A percentile compares a stretch with the other conserved stretches of the same genome.
Evolutionary conservation across 2,329 filamentous ascomycete species (phyloP).

Genomic region (Alternaria sp.): DNA sequence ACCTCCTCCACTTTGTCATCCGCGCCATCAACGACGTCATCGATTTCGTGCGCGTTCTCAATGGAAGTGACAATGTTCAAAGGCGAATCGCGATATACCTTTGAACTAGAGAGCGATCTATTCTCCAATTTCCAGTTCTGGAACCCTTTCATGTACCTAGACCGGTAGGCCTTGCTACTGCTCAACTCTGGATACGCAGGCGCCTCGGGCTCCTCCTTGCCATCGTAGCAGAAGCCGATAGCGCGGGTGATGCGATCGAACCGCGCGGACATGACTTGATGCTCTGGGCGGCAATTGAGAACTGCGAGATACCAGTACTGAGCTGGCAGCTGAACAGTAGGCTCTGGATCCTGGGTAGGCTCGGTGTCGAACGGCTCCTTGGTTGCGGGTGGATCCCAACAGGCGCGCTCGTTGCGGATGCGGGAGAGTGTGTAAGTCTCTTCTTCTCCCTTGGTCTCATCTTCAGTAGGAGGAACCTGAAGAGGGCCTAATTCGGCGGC

Average conservation of each 20-base stretch:
- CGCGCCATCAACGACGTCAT: neutral
- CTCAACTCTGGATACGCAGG: constrained; percentile 29
- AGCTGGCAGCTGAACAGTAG: neutral
- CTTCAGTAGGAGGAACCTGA: constrained; percentile 5
- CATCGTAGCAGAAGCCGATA: constrained; percentile 7
- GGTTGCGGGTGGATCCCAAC: neutral
- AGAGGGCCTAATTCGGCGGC: constrained; percentile 17
- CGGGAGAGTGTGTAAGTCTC: neutral
- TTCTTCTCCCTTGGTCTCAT: neutral
- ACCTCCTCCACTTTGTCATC: neutral
- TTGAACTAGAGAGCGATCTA: neutral
- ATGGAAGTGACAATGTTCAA: constrained; percentile 4
- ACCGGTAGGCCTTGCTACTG: neutral
- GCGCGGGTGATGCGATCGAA: constrained; percentile 2
- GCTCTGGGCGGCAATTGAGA: neutral
- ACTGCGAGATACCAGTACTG: constrained; percentile 2
- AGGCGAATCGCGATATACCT: constrained; percentile 12
- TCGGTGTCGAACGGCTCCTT: neutral
- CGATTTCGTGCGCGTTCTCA: constrained; percentile 11
- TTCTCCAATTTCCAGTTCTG: constrained; percentile 2
- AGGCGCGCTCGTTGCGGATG: neutral
- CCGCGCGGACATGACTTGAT: constrained; percentile 6
- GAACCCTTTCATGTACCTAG: constrained; percentile 12
- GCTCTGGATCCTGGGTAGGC: neutral
- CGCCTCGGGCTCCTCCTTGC: constrained; percentile 10